Evolutionary conservation across 768 basidiomycete genomes (phyloP).

Genomic region (Chalciporus pseudorubinellus): DNA sequence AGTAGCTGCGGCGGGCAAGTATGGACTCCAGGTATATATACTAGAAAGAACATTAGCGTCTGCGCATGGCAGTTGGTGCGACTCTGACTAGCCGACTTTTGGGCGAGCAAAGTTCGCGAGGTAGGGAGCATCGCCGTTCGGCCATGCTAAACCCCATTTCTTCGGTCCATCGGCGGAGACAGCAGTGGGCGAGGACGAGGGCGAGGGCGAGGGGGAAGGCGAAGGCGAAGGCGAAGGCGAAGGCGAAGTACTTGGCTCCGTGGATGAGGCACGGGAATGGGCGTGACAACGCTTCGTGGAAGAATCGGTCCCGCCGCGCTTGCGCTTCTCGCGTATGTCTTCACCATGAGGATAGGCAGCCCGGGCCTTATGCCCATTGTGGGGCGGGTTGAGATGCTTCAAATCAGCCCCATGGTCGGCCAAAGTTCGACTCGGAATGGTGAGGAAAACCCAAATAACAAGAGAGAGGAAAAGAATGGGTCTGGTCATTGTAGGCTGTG

Average conservation of each 20-base stretch:
- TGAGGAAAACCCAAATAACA: conserved; percentile 10
- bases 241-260: background rate
- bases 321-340: conserved; percentile 12
- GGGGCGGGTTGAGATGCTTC: conserved; percentile 1
- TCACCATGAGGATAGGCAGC: background rate
- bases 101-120: conserved; percentile 49
- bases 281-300: conserved; percentile 18
- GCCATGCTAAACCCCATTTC: conserved; percentile 72
- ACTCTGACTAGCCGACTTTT: conserved; percentile 44
- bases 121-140: conserved; percentile 48
- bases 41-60: conserved; percentile 19
- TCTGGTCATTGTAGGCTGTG: conserved; percentile 12
- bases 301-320: conserved; percentile 13
- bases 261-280: conserved; percentile 4
- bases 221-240: too few species aligned
- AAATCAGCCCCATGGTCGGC: conserved; percentile 1
- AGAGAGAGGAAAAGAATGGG: conserved; percentile 7
- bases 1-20: conserved; percentile 39
- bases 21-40: conserved; percentile 70
- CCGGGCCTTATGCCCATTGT: background rate
- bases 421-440: background rate
- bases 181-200: too few species aligned
- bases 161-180: conserved; percentile 4
- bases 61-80: background rate
- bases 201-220: too few species aligned